A percentile compares a stretch with the other conserved stretches of the same genome.
phyloP scores from a whole-genome alignment of 2,329 filamentous ascomycete genomes.

The Orbilia quercus region DNA sequence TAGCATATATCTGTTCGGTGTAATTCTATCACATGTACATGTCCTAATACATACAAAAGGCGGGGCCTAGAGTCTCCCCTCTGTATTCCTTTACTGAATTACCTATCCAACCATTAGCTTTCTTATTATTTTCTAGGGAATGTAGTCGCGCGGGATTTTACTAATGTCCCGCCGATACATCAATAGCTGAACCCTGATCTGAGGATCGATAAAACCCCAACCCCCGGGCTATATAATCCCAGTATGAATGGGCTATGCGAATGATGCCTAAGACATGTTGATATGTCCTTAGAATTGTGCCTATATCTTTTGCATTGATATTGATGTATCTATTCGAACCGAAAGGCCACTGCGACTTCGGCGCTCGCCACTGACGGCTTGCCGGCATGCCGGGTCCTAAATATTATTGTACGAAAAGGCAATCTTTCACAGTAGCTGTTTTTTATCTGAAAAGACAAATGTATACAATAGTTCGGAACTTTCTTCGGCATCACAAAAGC shows the following conservation, averaged over 20 bases:
- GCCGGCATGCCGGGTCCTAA: too few species aligned
- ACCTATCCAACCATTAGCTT: neutral
- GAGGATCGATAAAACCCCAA: neutral
- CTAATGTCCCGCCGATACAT: neutral
- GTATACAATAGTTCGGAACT: too few species aligned
- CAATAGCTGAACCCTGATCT: neutral
- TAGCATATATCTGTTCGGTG: neutral
- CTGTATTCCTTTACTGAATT: constrained; percentile 1
- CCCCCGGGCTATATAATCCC: neutral
- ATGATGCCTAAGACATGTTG: neutral
- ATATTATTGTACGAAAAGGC: too few species aligned
- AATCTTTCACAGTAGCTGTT: too few species aligned
- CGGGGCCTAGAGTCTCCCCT: neutral
- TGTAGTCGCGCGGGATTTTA: constrained; percentile 36
- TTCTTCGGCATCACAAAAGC: too few species aligned
- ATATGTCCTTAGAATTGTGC: constrained; percentile 7
- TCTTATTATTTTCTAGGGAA: neutral
- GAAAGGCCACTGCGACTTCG: too few species aligned
- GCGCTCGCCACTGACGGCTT: too few species aligned
- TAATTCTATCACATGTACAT: constrained; percentile 8
- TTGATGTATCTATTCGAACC: neutral
- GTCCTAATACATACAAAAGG: neutral
- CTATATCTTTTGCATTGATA: neutral
- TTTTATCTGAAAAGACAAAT: too few species aligned
- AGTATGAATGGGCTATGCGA: constrained; percentile 2